Conservation (phyloP, 495 filamentous ascomycete species). For the Cercophora samala region DNA sequence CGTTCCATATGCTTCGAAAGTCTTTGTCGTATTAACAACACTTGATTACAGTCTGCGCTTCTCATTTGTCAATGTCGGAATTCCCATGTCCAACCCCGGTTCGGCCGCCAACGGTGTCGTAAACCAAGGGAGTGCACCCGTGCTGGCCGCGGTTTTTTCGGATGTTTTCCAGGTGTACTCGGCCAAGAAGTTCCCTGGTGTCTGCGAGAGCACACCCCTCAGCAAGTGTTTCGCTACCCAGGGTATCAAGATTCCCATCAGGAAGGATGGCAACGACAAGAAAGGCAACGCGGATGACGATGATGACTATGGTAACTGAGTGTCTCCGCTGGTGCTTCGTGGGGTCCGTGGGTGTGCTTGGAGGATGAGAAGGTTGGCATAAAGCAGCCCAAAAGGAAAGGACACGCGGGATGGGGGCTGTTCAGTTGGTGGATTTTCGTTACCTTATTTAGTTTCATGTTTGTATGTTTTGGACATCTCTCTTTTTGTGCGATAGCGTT, state of each 20-base stretch:
- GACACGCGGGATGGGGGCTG: not conserved
- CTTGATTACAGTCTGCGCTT: slow-evolving; percentile 41
- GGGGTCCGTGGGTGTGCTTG: not conserved
- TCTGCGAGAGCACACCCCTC: slow-evolving; percentile 88
- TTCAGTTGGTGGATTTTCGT: not conserved
- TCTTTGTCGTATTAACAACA: not conserved
- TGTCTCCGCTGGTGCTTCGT: not conserved
- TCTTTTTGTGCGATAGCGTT: not conserved
- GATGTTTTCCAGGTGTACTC: slow-evolving; percentile 91
- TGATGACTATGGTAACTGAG: slow-evolving; percentile 41
- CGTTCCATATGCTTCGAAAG: not conserved
- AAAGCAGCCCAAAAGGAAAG: not conserved
- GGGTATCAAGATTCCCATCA: slow-evolving; percentile 94
- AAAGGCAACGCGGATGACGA: slow-evolving; percentile 63
- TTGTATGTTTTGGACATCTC: not conserved
- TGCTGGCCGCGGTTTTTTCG: slow-evolving; percentile 84
- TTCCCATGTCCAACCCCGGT: slow-evolving; percentile 26
- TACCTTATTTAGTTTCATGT: not conserved
- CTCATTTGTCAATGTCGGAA: slow-evolving; percentile 80
- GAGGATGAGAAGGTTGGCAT: not conserved
- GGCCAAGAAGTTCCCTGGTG: slow-evolving; percentile 97
- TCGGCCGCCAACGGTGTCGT: slow-evolving; percentile 38
- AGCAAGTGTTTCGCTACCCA: slow-evolving; percentile 93
- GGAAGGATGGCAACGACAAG: slow-evolving; percentile 74
- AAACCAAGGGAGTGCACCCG: slow-evolving; percentile 76